Conservation (phyloP, 2,329 filamentous ascomycete genomes). For the Rhytidhysteron rufulum region DNA sequence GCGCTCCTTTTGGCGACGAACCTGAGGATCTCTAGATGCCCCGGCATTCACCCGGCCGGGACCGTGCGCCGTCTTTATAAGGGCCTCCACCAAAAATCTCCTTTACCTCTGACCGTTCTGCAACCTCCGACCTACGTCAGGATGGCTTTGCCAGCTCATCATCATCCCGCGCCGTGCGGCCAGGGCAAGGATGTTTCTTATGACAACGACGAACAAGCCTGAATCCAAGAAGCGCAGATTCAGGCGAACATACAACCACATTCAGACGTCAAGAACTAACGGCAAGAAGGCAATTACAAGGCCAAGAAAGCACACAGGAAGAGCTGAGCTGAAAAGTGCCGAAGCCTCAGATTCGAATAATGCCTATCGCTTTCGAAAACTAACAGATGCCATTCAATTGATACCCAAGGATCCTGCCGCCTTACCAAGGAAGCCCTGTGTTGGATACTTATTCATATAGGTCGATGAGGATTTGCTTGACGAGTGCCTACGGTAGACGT, state of each 20-base stretch:
- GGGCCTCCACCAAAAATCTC: constrained; percentile 23
- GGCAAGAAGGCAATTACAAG: constrained; percentile 91
- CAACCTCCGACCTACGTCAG: constrained; percentile 18
- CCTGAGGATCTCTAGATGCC: too few species aligned
- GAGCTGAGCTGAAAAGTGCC: constrained; percentile 31
- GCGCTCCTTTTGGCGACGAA: too few species aligned
- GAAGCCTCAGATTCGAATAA: constrained; percentile 16
- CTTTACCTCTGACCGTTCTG: constrained; percentile 12
- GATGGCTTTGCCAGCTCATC: constrained; percentile 36
- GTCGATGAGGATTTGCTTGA: constrained; percentile 44
- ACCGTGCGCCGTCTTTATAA: constrained; percentile 14
- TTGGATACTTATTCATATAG: constrained; percentile 19
- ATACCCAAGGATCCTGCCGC: too few species aligned
- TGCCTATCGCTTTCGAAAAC: too few species aligned
- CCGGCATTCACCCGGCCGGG: too few species aligned
- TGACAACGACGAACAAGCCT: constrained; percentile 43
- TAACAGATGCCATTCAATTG: too few species aligned
- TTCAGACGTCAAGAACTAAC: constrained; percentile 76
- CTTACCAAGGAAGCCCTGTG: not conserved
- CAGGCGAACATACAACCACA: constrained; percentile 80
- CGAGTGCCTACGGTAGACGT: constrained; percentile 29
- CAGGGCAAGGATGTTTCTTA: constrained; percentile 20
- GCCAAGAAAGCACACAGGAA: constrained; percentile 62
- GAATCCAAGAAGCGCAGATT: constrained; percentile 57
- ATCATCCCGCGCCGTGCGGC: constrained; percentile 20